A percentile compares a stretch with the other conserved stretches of the same genome.
phyloP scores from a whole-genome alignment of 495 filamentous ascomycete genomes.

The Filosporella fistucella region DNA sequence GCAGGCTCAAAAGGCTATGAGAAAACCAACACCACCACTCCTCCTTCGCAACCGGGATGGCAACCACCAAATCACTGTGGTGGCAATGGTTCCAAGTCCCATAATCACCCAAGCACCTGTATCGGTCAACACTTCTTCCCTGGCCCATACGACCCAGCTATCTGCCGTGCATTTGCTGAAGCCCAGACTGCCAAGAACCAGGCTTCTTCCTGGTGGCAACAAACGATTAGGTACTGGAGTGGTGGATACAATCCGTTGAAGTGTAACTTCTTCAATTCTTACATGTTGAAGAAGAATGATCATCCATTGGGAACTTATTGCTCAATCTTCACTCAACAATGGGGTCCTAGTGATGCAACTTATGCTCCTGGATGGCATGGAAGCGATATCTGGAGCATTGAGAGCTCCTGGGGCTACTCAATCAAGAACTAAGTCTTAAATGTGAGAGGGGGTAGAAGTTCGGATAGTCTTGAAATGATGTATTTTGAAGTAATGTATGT shows the following conservation, averaged over 20 bases:
- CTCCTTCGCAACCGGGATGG: constrained; percentile 25
- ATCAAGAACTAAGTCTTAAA: no score
- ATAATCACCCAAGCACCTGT: constrained; percentile 28
- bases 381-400: constrained; percentile 5
- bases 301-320: constrained; percentile 24
- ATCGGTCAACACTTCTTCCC: constrained; percentile 38
- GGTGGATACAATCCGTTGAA: constrained; percentile 29
- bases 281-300: constrained; percentile 37
- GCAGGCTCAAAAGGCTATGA: constrained; percentile 33
- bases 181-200: constrained; percentile 28
- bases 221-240: background rate
- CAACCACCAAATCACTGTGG: constrained; percentile 26
- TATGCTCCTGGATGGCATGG: constrained; percentile 13
- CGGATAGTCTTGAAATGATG: no score
- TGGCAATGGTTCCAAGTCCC: constrained; percentile 32
- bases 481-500: no score
- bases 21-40: constrained; percentile 29
- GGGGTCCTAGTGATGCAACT: constrained; percentile 21
- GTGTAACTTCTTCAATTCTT: constrained; percentile 45
- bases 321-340: constrained; percentile 22
- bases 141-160: constrained; percentile 31
- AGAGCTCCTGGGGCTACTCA: constrained; percentile 13
- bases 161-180: constrained; percentile 36
- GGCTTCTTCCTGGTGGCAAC: background rate
- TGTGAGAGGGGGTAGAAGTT: no score